Evolutionary conservation across 371 early-diverging fungal species (phyloP).

Genomic region (Mucor ambiguus): DNA sequence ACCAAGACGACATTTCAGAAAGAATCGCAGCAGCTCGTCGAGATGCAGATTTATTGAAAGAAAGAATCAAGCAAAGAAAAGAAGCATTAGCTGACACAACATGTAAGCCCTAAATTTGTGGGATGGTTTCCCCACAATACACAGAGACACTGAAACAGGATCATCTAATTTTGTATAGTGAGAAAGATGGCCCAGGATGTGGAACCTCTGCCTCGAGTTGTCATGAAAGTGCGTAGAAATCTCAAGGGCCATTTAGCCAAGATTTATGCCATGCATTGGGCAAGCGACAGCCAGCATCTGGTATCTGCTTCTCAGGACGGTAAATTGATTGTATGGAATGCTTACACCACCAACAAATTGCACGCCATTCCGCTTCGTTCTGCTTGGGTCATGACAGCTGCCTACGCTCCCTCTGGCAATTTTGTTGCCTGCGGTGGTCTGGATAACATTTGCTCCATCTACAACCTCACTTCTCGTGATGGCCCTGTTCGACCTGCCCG

Average conservation of each 20-base stretch:
- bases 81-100: constrained; percentile 94
- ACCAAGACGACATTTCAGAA: constrained; percentile 78
- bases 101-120: constrained; percentile 59
- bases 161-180: background rate
- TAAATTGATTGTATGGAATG: constrained; percentile 98
- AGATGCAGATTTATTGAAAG: constrained; percentile 95
- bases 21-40: constrained; percentile 88
- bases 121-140: background rate
- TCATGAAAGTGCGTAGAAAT: constrained; percentile 93
- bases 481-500: constrained; percentile 92
- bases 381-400: constrained; percentile 99
- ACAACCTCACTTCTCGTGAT: constrained; percentile 90
- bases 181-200: constrained; percentile 54
- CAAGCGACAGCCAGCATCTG: constrained; percentile 88
- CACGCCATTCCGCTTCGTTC: constrained; percentile 98
- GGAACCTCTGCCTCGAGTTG: constrained; percentile 89
- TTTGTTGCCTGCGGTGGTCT: constrained; percentile 98
- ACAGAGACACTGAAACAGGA: background rate
- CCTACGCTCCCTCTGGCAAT: constrained; percentile 95
- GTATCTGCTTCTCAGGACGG: constrained; percentile 98
- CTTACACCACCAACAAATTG: constrained; percentile 95
- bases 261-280: constrained; percentile 99
- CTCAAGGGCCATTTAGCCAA: constrained; percentile 97
- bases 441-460: constrained; percentile 96
- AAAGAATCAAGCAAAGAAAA: constrained; percentile 91